phyloP scores from a whole-genome alignment of 495 filamentous ascomycete genomes.

The Aspergillus indologenus region DNA sequence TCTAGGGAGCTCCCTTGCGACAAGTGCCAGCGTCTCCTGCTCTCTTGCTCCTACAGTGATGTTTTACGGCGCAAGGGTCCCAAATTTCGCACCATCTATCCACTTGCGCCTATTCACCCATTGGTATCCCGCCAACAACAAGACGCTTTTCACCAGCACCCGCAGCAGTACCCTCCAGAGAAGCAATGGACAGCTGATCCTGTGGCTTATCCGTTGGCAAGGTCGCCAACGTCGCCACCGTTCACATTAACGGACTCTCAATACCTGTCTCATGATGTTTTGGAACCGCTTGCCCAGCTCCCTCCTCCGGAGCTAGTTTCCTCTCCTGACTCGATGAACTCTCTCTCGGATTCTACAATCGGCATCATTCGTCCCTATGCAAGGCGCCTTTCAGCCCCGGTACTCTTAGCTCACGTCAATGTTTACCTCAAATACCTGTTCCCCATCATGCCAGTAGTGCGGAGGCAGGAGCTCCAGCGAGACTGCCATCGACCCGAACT shows the following conservation, averaged over 20 bases:
- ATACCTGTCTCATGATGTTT: conserved; percentile 24
- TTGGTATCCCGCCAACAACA: conserved; percentile 23
- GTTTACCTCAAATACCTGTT: conserved; percentile 63
- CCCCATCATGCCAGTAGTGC: conserved; percentile 76
- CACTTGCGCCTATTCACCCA: conserved; percentile 42
- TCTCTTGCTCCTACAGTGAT: conserved; percentile 47
- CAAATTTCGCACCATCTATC: conserved; percentile 45
- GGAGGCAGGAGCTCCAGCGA: conserved; percentile 63
- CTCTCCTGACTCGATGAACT: conserved; percentile 39
- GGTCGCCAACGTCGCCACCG: conserved; percentile 32
- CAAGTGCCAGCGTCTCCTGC: conserved; percentile 43
- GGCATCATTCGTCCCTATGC: conserved; percentile 19
- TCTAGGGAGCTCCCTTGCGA: conserved; percentile 43
- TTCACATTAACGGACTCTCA: conserved; percentile 26
- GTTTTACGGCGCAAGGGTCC: conserved; percentile 44
- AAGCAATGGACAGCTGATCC: conserved; percentile 22
- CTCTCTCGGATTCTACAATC: conserved; percentile 28
- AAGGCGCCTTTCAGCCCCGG: conserved; percentile 33
- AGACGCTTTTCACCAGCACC: conserved; percentile 7
- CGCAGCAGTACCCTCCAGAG: conserved; percentile 20
- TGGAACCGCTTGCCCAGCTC: conserved; percentile 29
- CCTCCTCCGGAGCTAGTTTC: conserved; percentile 38
- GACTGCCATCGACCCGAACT: conserved; percentile 57
- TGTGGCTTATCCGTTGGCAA: conserved; percentile 17
- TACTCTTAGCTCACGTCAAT: conserved; percentile 43